Conservation (phyloP, 306 rosid genomes). For the Dicorynia guianensis region DNA sequence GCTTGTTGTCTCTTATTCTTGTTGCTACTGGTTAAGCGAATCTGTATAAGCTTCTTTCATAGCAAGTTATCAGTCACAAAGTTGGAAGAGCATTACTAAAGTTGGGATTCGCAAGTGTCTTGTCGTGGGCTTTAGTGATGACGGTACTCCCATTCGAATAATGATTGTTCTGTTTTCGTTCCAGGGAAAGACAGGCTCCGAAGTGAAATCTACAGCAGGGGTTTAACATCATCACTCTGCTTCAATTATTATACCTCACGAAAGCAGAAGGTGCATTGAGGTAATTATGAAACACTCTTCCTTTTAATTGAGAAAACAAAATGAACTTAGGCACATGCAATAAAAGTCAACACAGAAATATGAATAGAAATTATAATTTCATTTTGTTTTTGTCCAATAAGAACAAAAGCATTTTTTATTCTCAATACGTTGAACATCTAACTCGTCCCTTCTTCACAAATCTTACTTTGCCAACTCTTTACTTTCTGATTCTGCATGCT, state of each 20-base stretch:
- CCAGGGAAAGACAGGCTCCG: conserved; percentile 70
- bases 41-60: conserved; percentile 3
- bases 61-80: neutral
- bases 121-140: neutral
- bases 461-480: neutral
- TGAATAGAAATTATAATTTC: neutral
- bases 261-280: conserved; percentile 27
- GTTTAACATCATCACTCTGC: conserved; percentile 42
- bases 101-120: neutral
- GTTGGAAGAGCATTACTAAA: neutral
- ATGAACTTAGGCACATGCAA: conserved; percentile 7
- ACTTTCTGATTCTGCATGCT: neutral
- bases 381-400: neutral
- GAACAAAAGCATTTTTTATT: neutral
- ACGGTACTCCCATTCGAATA: conserved; percentile 9
- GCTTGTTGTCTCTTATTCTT: conserved; percentile 5
- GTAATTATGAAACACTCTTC: conserved; percentile 15
- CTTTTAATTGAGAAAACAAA: neutral
- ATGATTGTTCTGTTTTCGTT: conserved; percentile 39
- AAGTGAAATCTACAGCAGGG: conserved; percentile 71
- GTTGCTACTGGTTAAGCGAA: neutral
- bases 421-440: neutral
- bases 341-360: neutral
- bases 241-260: neutral
- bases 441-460: neutral